Evolutionary conservation across 306 rosid genomes (phyloP).

Genomic region (Castanea crenata): DNA sequence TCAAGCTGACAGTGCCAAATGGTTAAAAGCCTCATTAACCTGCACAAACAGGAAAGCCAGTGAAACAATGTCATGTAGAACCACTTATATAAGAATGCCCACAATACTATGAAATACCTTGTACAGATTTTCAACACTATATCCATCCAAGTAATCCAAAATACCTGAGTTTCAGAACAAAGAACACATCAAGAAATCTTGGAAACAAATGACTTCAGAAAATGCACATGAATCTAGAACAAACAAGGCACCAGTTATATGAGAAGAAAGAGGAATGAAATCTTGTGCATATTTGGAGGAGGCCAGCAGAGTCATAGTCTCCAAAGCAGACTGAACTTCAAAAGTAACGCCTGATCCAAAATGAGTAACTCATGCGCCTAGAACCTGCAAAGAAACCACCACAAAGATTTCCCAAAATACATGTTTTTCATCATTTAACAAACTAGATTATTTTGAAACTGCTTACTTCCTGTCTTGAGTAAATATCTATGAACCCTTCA

Average conservation of each 20-base stretch:
- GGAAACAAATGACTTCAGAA: neutral
- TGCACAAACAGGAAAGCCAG: slow-evolving; percentile 14
- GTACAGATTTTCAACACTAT: slow-evolving; percentile 34
- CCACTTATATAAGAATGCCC: neutral
- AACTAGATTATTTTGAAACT: neutral
- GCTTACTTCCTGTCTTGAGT: slow-evolving; percentile 45
- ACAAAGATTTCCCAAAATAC: neutral
- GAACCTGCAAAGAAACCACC: slow-evolving; percentile 27
- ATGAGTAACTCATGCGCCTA: slow-evolving; percentile 38
- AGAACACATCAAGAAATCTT: slow-evolving; percentile 2
- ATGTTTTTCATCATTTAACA: neutral
- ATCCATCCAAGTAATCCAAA: slow-evolving; percentile 45
- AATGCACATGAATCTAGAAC: neutral
- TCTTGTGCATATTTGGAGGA: slow-evolving; percentile 31
- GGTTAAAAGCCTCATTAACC: slow-evolving; percentile 44
- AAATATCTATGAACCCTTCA: slow-evolving; percentile 32
- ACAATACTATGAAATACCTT: slow-evolving; percentile 23
- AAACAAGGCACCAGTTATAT: slow-evolving; percentile 29
- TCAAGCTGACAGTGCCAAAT: slow-evolving; percentile 31
- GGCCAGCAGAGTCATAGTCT: slow-evolving; percentile 26
- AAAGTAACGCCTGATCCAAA: slow-evolving; percentile 40
- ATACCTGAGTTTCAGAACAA: slow-evolving; percentile 26
- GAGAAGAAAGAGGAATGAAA: slow-evolving; percentile 35
- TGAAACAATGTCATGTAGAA: slow-evolving; percentile 6
- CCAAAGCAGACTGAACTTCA: slow-evolving; percentile 38